phyloP scores from a whole-genome alignment of 139 green algal genomes.

The Diplosphaera chodatii region DNA sequence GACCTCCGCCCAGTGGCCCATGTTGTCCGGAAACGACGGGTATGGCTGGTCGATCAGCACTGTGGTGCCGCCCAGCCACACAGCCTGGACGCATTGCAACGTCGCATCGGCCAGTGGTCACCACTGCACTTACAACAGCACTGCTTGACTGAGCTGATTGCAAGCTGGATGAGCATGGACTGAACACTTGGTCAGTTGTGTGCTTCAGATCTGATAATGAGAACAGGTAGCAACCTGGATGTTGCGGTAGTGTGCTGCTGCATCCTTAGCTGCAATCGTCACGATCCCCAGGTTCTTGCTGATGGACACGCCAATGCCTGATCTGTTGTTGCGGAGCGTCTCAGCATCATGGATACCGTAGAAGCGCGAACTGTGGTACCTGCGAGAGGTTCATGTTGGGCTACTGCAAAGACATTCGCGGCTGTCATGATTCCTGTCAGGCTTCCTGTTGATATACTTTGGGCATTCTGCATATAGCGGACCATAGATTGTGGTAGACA shows the following conservation, averaged over 20 bases:
- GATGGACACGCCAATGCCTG: neutral
- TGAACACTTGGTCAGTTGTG: too few species aligned
- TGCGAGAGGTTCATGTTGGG: neutral
- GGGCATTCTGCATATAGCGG: too few species aligned
- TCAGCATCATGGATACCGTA: neutral
- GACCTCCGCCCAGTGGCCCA: constrained; percentile 73
- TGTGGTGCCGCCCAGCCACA: constrained; percentile 46
- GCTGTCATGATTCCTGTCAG: too few species aligned
- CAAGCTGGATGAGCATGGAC: too few species aligned
- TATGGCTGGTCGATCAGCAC: constrained; percentile 69
- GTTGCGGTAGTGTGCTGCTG: neutral
- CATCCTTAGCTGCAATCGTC: neutral
- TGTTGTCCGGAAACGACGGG: constrained; percentile 54
- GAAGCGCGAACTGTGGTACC: neutral
- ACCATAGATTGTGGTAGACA: neutral
- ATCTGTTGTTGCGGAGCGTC: neutral
- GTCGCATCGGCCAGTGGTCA: too few species aligned
- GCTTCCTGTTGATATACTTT: too few species aligned
- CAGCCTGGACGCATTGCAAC: constrained; percentile 1
- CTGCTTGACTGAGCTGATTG: too few species aligned
- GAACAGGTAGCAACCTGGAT: neutral
- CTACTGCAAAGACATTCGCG: too few species aligned
- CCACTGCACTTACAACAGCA: too few species aligned
- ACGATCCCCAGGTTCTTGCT: neutral
- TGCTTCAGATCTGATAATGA: too few species aligned